Conservation (phyloP, 768 basidiomycete species). For the Kwoniella dendrophila region DNA sequence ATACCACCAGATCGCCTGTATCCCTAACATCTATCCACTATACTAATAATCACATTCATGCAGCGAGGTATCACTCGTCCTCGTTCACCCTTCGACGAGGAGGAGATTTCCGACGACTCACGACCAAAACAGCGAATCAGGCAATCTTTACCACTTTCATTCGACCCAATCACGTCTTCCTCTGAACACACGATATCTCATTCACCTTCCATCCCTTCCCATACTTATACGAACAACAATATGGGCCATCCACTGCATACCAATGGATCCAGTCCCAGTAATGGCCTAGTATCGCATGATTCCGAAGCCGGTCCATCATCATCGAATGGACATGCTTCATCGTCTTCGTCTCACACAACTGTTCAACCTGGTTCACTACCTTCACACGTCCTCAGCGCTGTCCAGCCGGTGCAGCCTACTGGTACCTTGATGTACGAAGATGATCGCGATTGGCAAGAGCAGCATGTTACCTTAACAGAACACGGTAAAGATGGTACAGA, state of each 20-base stretch:
- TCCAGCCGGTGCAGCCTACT: slow-evolving; percentile 27
- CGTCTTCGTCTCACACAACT: background rate
- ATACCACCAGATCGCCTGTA: too few relatives aligned
- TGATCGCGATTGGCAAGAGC: slow-evolving; percentile 36
- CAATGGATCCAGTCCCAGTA: slow-evolving; percentile 21
- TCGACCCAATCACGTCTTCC: background rate
- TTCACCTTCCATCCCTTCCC: slow-evolving; percentile 1
- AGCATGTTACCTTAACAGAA: slow-evolving; percentile 11
- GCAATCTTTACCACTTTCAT: slow-evolving; percentile 11
- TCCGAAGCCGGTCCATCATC: slow-evolving; percentile 17
- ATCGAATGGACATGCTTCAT: slow-evolving; percentile 22
- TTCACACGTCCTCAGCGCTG: slow-evolving; percentile 16
- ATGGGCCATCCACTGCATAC: slow-evolving; percentile 29
- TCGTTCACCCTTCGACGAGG: slow-evolving; percentile 10
- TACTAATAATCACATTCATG: background rate
- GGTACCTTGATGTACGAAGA: slow-evolving; percentile 49
- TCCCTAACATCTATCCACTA: background rate
- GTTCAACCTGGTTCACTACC: slow-evolving; percentile 14
- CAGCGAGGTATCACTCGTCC: background rate
- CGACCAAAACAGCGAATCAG: slow-evolving; percentile 20
- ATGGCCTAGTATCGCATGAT: slow-evolving; percentile 4
- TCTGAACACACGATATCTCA: background rate
- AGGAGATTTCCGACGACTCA: slow-evolving; percentile 16
- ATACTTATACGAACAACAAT: slow-evolving; percentile 1
- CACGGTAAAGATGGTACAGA: slow-evolving; percentile 17